phyloP scores from a whole-genome alignment of 1,139 yeast genomes.

The Petasospora rhodanensis region DNA sequence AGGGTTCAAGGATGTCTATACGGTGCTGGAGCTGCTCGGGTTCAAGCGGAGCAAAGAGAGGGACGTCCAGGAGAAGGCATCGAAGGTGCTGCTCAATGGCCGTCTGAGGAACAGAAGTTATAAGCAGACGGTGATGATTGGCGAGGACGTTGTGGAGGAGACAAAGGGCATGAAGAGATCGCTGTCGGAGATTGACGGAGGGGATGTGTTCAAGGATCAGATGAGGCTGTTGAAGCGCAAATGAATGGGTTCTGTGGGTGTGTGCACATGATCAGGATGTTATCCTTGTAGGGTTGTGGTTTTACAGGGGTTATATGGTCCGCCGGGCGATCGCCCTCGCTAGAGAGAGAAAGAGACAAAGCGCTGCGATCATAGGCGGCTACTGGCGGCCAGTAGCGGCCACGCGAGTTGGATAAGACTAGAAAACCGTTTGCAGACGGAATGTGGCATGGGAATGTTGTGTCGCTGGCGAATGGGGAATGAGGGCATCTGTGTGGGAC shows the following conservation, averaged over 20 bases:
- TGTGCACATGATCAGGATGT: neutral
- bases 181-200: conserved; percentile 23
- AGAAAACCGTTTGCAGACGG: too few species aligned
- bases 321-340: too few species aligned
- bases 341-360: too few species aligned
- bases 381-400: too few species aligned
- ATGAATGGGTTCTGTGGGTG: neutral
- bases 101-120: conserved; percentile 64
- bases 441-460: too few species aligned
- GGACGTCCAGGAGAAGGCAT: conserved; percentile 57
- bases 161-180: conserved; percentile 20
- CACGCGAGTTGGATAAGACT: too few species aligned
- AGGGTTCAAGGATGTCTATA: conserved; percentile 63
- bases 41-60: conserved; percentile 44
- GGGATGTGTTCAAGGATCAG: conserved; percentile 23
- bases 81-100: conserved; percentile 64
- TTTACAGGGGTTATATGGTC: too few species aligned
- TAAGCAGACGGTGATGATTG: conserved; percentile 59
- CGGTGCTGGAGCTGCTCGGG: conserved; percentile 66
- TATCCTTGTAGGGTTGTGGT: too few species aligned
- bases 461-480: too few species aligned
- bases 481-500: too few species aligned
- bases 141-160: conserved; percentile 34
- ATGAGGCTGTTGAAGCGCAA: conserved; percentile 16
- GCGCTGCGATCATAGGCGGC: too few species aligned